Percentiles rank a stretch among this genome's conserved stretches.
These are phyloP conservation scores for Ciborinia camelliae DNA, from an alignment of 2,329 filamentous ascomycete species.

Conservation along the genomic window DNA sequence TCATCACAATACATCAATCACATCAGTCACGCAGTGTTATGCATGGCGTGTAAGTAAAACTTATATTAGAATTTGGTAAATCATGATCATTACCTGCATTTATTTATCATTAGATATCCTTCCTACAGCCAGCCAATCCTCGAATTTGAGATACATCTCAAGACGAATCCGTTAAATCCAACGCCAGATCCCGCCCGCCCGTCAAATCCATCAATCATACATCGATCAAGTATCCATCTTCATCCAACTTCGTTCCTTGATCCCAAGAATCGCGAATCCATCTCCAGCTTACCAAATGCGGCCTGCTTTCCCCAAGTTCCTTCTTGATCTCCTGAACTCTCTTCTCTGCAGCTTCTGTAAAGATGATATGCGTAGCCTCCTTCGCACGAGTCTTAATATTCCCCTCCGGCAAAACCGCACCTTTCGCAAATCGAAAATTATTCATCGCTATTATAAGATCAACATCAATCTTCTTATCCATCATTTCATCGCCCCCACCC, in stretches of 20 bases:
- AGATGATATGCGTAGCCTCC: slow-evolving; percentile 70
- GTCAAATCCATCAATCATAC: not conserved
- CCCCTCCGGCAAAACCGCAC: slow-evolving; percentile 43
- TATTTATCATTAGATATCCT: too few species aligned
- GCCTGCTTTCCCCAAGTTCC: slow-evolving; percentile 47
- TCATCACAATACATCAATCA: too few species aligned
- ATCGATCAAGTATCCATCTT: slow-evolving; percentile 55
- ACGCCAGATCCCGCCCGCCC: not conserved
- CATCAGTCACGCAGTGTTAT: too few species aligned
- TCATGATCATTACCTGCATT: too few species aligned
- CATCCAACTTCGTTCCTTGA: slow-evolving; percentile 74
- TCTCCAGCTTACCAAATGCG: slow-evolving; percentile 62
- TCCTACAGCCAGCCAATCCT: too few species aligned
- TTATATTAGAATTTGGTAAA: too few species aligned
- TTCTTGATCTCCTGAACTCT: slow-evolving; percentile 41
- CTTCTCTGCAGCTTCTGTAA: slow-evolving; percentile 46
- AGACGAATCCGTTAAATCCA: not conserved
- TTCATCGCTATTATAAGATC: slow-evolving; percentile 49
- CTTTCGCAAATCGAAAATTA: slow-evolving; percentile 67
- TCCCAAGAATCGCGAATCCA: slow-evolving; percentile 84
- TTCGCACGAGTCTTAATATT: slow-evolving; percentile 41
- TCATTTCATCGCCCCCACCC: slow-evolving; percentile 27
- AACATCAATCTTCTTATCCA: slow-evolving; percentile 32
- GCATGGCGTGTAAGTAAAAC: too few species aligned
- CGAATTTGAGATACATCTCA: too few species aligned